A percentile compares a stretch with the other conserved stretches of the same genome.
Conservation (phyloP, 2,329 filamentous ascomycete genomes). For the Phyllosticta capitalensis region DNA sequence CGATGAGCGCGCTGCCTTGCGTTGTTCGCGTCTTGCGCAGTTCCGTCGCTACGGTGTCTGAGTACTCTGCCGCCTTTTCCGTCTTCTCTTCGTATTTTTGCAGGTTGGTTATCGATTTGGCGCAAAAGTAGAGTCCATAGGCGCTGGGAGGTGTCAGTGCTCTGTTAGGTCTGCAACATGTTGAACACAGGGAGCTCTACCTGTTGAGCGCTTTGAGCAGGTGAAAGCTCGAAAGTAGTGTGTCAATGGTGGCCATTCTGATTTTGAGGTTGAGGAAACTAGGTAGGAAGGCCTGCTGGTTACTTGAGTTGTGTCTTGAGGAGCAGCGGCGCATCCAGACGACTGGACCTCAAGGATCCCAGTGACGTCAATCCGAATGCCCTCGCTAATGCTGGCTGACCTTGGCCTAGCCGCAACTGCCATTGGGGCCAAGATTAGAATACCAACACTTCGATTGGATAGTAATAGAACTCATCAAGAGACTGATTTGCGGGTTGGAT, state of each 20-base stretch:
- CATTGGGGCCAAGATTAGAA: not conserved
- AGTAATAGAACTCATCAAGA: not conserved
- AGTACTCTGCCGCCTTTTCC: slow-evolving; percentile 30
- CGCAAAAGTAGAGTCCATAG: slow-evolving; percentile 25
- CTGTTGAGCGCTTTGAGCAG: not conserved
- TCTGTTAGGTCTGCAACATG: not conserved
- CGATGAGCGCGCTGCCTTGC: slow-evolving; percentile 23
- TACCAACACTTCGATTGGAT: not conserved
- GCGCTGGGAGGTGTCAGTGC: not conserved
- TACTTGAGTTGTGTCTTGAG: not conserved
- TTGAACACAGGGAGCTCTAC: not conserved
- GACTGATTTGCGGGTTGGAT: not conserved
- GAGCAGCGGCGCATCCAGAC: not conserved
- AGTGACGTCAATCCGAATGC: not conserved
- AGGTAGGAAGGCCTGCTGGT: not conserved
- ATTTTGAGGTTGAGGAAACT: not conserved
- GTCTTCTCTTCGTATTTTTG: slow-evolving; percentile 25
- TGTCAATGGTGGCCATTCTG: not conserved
- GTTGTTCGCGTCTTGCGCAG: slow-evolving; percentile 27
- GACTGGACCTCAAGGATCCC: not conserved
- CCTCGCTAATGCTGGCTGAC: not conserved
- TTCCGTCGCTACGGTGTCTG: slow-evolving; percentile 21
- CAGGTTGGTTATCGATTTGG: slow-evolving; percentile 27
- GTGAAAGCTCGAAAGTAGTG: not conserved
- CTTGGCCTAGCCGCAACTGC: not conserved